Conservation (phyloP, 768 basidiomycete genomes). For the Termitomyces sp. region DNA sequence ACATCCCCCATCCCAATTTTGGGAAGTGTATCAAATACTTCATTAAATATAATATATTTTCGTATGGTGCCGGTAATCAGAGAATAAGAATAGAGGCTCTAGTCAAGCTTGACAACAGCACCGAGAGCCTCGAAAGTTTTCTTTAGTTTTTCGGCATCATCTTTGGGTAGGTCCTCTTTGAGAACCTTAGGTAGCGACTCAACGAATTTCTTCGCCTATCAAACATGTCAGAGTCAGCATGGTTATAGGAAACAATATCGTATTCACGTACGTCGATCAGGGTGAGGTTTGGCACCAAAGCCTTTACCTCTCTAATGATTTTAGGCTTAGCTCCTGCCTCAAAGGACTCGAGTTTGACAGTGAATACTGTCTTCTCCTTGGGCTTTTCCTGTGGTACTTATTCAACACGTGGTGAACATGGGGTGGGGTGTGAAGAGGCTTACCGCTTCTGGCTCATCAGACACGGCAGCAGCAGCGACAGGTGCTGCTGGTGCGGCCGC, state of each 20-base stretch:
- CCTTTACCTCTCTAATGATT: constrained; percentile 97
- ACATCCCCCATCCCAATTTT: background rate
- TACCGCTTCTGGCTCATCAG: constrained; percentile 67
- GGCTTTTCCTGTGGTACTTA: constrained; percentile 68
- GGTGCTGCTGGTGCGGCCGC: constrained; percentile 52
- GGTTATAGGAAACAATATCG: background rate
- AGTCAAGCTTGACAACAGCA: constrained; percentile 83
- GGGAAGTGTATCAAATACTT: constrained; percentile 17
- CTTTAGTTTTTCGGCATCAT: constrained; percentile 96
- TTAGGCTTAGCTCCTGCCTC: constrained; percentile 91
- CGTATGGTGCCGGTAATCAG: constrained; percentile 5
- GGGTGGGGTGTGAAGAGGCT: constrained; percentile 16
- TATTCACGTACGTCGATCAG: constrained; percentile 81
- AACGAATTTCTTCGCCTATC: constrained; percentile 97
- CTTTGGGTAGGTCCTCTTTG: constrained; percentile 94
- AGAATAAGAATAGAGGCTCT: constrained; percentile 22
- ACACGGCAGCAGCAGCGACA: constrained; percentile 48
- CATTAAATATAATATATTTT: constrained; percentile 18
- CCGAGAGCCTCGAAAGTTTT: constrained; percentile 87
- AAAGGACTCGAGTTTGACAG: constrained; percentile 91
- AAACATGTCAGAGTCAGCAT: constrained; percentile 4
- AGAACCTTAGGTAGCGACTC: constrained; percentile 89
- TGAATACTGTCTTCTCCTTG: constrained; percentile 98
- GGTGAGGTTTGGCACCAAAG: constrained; percentile 90
- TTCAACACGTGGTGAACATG: background rate